Base-by-base conservation (phyloP, 306 rosid species). In the Ziziphus jujuba region DNA sequence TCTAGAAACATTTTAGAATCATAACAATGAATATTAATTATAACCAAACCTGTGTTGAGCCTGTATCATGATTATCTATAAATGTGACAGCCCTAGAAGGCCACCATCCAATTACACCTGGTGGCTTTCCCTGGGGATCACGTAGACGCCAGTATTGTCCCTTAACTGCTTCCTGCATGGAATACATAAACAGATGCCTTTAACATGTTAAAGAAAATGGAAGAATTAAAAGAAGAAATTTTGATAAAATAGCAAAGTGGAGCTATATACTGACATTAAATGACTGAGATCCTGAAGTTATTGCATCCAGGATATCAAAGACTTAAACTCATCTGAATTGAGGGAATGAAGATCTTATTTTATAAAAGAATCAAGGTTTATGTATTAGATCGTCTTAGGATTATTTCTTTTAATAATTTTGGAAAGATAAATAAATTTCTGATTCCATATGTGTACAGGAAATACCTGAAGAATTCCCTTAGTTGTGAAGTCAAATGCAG, bases 401-500 rank as follows among this genome's bases (percentile, higher is more conserved):
- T 47, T 17, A 47, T 47, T 47, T 47, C 51, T 10, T n/a, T n/a
- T n/a, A n/a, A n/a, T n/a, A n/a, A n/a, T n/a, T n/a, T n/a, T n/a
- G n/a, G n/a, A n/a, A n/a, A n/a, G 23, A 31, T 61, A 53, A 69
- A 38, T 21, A 49, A 49, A 19, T 69, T 49, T 45, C 65, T 21
- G 54, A 7, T 13, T 4, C 15, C 9, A 7, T n/a, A 28, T 15
- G 57, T 8, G 54, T 58, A 33, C 19, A 48, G 51, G 66, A 61
- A 51, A 49, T 76, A 92, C 97, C 98, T 92, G 98, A 55, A 90
- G 96, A 76, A 92, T 76, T 65, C 98, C 98, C 81, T 92, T 92
- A n/a, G 96, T 87, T 62, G 98, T 92, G 76, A 92, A 92, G 81
- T 90, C 98, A 69, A 92, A 92, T 49, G 97, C 98, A 73, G 91